Base-by-base conservation (phyloP, 768 basidiomycete species). In the Lactifluus pinguis region DNA sequence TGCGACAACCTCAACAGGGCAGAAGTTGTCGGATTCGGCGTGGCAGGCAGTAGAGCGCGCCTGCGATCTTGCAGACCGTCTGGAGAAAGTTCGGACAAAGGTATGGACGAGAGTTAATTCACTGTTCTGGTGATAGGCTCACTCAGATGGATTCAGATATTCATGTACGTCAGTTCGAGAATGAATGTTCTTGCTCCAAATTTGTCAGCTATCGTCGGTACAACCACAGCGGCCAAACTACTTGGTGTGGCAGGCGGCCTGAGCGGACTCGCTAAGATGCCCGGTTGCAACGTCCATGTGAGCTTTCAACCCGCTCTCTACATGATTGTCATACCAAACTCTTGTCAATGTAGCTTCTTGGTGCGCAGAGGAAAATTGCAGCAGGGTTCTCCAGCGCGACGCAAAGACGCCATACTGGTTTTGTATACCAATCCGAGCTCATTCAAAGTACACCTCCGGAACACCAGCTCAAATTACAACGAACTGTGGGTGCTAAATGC, bases 101-200 rank as follows among this genome's bases (percentile, higher is more conserved):
- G 93, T 89, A 57, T 49, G 71, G 19, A 25, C 7, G 32, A 19
- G 4, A 39, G 30, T 41, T 39, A 10, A 38, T 47, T 38, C 13
- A 8, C 34, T 34, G 6, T 15, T 15, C 48, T 49, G 7, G 15
- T 21, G 21, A 30, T 55, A 11, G 19, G n/a, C 32, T 50, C 7
- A n/a, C n/a, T 21, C 53, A 32, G 14, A n/a, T 36, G 42, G 6
- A 49, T 58, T 1, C 69, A 95, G 89, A 99, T 98, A 68, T 95
- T 98, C 76, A 87, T 90, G 80, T 99, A 98, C 82, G 97, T 99
- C 73, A 95, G 95, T 79, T 95, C 92, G 68, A 84, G 97, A 77
- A 98, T 99, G 92, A 92, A 92, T 76, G 83, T 93, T 59, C 87
- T 99, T 70, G 95, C 97, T 67, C 97, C 97, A 69, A 99, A 99